These are phyloP conservation scores for Microdochium paspali DNA, from an alignment of 2,329 filamentous ascomycete species.

Conservation along the genomic window DNA sequence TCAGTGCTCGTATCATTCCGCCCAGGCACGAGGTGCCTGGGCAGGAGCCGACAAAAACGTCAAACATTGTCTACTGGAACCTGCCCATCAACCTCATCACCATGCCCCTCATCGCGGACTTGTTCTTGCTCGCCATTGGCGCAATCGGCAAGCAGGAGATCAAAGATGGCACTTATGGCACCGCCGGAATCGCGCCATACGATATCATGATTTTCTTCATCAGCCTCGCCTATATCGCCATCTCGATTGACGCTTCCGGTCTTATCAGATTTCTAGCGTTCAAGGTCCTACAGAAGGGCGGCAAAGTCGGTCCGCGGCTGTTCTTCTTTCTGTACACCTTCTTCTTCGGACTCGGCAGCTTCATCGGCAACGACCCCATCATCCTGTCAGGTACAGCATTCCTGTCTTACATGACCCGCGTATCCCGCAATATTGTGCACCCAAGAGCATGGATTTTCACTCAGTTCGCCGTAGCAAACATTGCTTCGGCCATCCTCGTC, in stretches of 20 bases:
- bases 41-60: neutral
- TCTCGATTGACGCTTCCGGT: conserved; percentile 68
- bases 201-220: conserved; percentile 72
- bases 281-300: conserved; percentile 59
- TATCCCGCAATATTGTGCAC: conserved; percentile 62
- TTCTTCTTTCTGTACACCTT: conserved; percentile 68
- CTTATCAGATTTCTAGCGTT: conserved; percentile 63
- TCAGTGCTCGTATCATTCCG: conserved; percentile 39
- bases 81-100: conserved; percentile 66
- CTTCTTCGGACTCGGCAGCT: conserved; percentile 58
- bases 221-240: conserved; percentile 65
- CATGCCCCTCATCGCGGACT: conserved; percentile 59
- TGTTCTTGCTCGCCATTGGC: conserved; percentile 60
- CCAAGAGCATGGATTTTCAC: conserved; percentile 65
- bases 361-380: conserved; percentile 68
- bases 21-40: conserved; percentile 16
- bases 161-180: conserved; percentile 56
- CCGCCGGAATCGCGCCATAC: conserved; percentile 56
- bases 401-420: conserved; percentile 67
- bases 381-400: conserved; percentile 68
- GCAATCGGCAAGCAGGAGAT: conserved; percentile 61
- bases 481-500: conserved; percentile 65
- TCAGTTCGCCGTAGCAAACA: conserved; percentile 65
- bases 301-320: conserved; percentile 54
- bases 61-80: conserved; percentile 32